Evolutionary conservation across 2,329 filamentous ascomycete species (phyloP).

Genomic region (Lachnellula hyalina): DNA sequence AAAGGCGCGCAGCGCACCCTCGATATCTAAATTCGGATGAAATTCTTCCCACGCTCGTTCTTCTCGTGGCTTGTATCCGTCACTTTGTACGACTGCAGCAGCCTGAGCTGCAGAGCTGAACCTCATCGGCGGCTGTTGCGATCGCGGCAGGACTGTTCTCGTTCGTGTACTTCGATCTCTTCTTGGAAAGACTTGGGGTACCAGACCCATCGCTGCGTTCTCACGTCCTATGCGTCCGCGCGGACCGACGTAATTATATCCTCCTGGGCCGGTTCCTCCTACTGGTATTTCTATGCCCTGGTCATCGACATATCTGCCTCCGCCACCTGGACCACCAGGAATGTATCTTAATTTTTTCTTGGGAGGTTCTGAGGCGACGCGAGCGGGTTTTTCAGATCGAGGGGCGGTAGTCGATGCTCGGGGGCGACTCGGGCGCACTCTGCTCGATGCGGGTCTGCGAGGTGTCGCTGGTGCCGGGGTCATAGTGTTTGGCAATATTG

Average conservation of each 20-base stretch:
- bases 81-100: constrained; percentile 81
- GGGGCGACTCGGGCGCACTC: constrained; percentile 22
- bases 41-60: constrained; percentile 98
- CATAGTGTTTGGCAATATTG: constrained; percentile 11
- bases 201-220: constrained; percentile 41
- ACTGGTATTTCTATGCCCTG: constrained; percentile 57
- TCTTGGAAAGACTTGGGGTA: constrained; percentile 41
- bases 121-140: constrained; percentile 43
- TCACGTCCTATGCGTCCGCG: constrained; percentile 50
- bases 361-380: constrained; percentile 36
- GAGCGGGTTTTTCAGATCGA: constrained; percentile 22
- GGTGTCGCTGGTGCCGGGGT: constrained; percentile 22
- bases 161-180: constrained; percentile 52
- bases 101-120: constrained; percentile 58
- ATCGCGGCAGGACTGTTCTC: constrained; percentile 45
- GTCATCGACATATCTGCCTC: constrained; percentile 75
- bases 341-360: constrained; percentile 71
- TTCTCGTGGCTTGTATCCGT: constrained; percentile 95
- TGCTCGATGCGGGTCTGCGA: constrained; percentile 24
- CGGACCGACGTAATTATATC: constrained; percentile 46
- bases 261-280: constrained; percentile 41
- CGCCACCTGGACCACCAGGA: constrained; percentile 79
- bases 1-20: constrained; percentile 72
- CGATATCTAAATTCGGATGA: constrained; percentile 90
- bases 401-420: constrained; percentile 19